Conservation (phyloP, 2,329 filamentous ascomycete genomes). For the Phialophora tarda region DNA sequence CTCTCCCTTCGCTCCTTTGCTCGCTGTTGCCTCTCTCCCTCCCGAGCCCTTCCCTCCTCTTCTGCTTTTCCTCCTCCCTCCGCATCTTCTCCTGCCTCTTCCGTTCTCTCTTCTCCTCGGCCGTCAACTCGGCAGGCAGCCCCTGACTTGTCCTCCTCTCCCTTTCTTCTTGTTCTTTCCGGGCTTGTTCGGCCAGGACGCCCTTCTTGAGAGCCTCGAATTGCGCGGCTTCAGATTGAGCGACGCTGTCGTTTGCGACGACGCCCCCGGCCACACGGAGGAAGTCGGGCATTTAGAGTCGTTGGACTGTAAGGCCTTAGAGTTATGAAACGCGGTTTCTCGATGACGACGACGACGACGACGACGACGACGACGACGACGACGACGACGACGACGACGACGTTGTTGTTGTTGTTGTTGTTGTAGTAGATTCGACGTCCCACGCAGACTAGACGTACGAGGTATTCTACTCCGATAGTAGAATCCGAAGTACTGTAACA, state of each 20-base stretch:
- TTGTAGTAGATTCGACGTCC: no score
- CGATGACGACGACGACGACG: no score
- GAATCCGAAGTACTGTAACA: no score
- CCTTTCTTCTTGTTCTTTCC: constrained; percentile 21
- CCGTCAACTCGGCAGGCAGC: constrained; percentile 13
- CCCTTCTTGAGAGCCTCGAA: constrained; percentile 21
- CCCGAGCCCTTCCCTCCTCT: not conserved
- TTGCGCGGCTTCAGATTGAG: constrained; percentile 21
- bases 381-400: no score
- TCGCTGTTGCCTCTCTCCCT: not conserved
- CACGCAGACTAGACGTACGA: no score
- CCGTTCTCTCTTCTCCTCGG: constrained; percentile 14
- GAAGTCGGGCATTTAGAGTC: constrained; percentile 9
- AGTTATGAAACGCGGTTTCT: no score
- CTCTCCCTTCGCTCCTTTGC: not conserved
- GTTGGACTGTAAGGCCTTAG: not conserved
- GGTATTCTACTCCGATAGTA: no score
- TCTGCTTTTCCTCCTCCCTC: not conserved
- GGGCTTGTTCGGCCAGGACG: constrained; percentile 19
- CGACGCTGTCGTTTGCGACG: constrained; percentile 20
- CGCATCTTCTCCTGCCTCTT: constrained; percentile 7
- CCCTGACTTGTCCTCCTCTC: constrained; percentile 19
- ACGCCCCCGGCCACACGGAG: constrained; percentile 18
- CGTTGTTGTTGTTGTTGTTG: no score
- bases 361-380: no score